Evolutionary conservation across 306 rosid species (phyloP).

Genomic region (Prunus mira): DNA sequence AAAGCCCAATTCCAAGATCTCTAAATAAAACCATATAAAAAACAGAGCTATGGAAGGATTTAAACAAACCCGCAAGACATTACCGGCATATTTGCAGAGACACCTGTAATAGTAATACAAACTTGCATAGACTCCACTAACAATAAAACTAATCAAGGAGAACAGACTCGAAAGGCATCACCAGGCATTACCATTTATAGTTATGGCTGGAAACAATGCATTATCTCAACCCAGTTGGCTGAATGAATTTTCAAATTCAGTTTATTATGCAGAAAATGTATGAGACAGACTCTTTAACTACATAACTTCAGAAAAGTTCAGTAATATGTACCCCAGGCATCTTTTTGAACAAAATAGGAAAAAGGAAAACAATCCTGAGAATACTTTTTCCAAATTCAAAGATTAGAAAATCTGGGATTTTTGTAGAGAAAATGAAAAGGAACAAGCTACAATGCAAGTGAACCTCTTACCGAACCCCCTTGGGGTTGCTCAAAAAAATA

Average conservation of each 20-base stretch:
- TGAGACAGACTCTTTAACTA: not conserved
- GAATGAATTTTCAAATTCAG: slow-evolving; percentile 3
- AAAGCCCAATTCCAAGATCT: slow-evolving; percentile 38
- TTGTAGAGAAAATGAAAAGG: not conserved
- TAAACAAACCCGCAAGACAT: slow-evolving; percentile 15
- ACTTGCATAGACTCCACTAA: slow-evolving; percentile 20
- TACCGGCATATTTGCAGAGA: slow-evolving; percentile 10
- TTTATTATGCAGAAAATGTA: not conserved
- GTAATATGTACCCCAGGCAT: not conserved
- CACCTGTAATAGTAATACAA: slow-evolving; percentile 22
- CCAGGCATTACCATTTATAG: slow-evolving; percentile 4
- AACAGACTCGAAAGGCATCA: slow-evolving; percentile 9
- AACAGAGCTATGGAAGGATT: not conserved
- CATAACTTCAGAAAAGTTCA: not conserved
- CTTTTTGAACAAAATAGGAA: not conserved
- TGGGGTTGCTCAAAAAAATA: slow-evolving; percentile 65
- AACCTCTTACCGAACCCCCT: slow-evolving; percentile 90
- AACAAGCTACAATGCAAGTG: slow-evolving; percentile 22
- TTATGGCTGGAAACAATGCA: slow-evolving; percentile 13
- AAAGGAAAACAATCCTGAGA: not conserved
- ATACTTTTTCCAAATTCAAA: not conserved
- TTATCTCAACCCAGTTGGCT: slow-evolving; percentile 16
- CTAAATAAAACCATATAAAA: not conserved
- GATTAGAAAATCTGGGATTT: not conserved
- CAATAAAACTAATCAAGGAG: slow-evolving; percentile 9